Evolutionary conservation across 139 green algal genomes (phyloP).

Genomic region (Pseudopediastrum boryanum): DNA sequence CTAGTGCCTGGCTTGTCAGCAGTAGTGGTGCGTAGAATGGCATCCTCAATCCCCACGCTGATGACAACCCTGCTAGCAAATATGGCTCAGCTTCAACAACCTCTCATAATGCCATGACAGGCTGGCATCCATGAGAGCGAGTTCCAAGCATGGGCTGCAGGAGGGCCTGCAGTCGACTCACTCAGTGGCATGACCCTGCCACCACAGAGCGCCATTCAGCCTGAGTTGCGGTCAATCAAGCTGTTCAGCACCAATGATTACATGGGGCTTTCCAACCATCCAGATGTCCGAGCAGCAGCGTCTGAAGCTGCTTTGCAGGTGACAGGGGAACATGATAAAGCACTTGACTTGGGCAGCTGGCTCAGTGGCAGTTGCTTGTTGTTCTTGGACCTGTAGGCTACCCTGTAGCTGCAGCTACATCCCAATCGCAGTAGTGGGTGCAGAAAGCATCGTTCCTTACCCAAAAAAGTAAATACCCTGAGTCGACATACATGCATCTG

Average conservation of each 20-base stretch:
- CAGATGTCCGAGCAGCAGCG: slow-evolving; percentile 67
- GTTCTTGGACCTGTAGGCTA: background rate
- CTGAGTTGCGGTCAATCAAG: slow-evolving; percentile 47
- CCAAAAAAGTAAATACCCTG: too few species aligned
- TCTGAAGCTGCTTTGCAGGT: slow-evolving; percentile 52
- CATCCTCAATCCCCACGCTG: too few species aligned
- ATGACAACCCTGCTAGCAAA: background rate
- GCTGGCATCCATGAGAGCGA: slow-evolving; percentile 9
- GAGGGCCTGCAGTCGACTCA: slow-evolving; percentile 2
- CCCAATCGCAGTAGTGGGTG: background rate
- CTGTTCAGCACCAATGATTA: slow-evolving; percentile 96
- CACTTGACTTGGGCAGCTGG: background rate
- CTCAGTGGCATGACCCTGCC: background rate
- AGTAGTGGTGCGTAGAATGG: too few species aligned
- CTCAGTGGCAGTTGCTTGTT: background rate
- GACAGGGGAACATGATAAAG: too few species aligned
- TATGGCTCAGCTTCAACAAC: background rate
- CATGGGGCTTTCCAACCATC: slow-evolving; percentile 88
- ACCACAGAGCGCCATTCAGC: background rate
- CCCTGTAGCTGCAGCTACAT: background rate
- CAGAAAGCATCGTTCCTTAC: background rate
- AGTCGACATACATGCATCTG: too few species aligned
- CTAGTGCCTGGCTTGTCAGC: too few species aligned
- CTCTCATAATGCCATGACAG: slow-evolving; percentile 6
- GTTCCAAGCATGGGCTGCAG: background rate